Conservation (phyloP, 1,284 basidiomycete genomes). For the Ceratorhiza oryzae-sativae region DNA sequence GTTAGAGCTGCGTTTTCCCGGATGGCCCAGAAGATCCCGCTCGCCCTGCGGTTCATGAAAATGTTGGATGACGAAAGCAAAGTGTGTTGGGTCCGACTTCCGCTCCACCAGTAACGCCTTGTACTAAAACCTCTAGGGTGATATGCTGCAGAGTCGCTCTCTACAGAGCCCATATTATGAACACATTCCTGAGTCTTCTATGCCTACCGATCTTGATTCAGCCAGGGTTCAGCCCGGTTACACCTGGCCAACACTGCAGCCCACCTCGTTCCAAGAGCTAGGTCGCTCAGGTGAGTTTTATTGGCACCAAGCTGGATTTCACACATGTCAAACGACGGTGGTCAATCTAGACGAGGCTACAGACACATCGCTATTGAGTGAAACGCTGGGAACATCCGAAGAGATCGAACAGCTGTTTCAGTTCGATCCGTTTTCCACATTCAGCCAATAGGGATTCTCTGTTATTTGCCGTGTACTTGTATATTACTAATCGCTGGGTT, state of each 20-base stretch:
- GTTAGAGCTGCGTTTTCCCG: slow-evolving; percentile 10
- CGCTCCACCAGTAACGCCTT: too few species aligned
- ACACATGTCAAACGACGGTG: background rate
- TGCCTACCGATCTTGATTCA: too few species aligned
- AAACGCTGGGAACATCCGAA: background rate
- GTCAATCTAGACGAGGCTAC: background rate
- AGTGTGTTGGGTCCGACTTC: background rate
- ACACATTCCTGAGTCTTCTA: background rate
- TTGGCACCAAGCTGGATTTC: background rate
- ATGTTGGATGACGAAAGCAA: slow-evolving; percentile 20
- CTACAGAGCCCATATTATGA: background rate
- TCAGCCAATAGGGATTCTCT: background rate
- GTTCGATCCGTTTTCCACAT: background rate
- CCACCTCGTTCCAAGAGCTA: background rate
- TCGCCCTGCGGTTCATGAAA: slow-evolving; percentile 3
- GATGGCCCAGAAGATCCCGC: slow-evolving; percentile 9
- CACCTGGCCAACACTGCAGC: background rate
- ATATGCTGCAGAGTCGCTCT: background rate
- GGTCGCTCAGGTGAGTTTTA: background rate
- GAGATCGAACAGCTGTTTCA: slow-evolving; percentile 1
- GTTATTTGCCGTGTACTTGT: background rate
- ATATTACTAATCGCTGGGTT: background rate
- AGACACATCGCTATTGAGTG: background rate
- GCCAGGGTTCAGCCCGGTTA: background rate
- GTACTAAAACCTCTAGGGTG: background rate